A percentile compares a stretch with the other conserved stretches of the same genome.
phyloP scores from a whole-genome alignment of 2,329 filamentous ascomycete species.

The Monosporascus sp. region DNA sequence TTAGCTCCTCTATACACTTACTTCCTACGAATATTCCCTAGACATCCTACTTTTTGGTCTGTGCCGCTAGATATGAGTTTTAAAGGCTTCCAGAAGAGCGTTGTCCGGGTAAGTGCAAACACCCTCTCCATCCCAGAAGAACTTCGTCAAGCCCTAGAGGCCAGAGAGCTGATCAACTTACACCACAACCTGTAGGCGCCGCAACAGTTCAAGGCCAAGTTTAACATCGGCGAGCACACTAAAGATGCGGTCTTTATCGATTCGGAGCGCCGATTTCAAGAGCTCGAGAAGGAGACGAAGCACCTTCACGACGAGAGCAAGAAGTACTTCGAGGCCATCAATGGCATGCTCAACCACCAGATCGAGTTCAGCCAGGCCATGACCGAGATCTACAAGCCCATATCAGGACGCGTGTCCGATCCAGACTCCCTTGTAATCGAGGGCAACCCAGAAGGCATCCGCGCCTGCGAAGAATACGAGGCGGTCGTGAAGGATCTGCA shows the following conservation, averaged over 20 bases:
- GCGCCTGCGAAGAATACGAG: conserved; percentile 95
- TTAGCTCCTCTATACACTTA: neutral
- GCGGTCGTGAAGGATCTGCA: conserved; percentile 84
- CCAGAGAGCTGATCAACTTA: conserved; percentile 2
- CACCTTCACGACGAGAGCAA: conserved; percentile 89
- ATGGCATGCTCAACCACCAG: conserved; percentile 94
- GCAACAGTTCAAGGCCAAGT: conserved; percentile 83
- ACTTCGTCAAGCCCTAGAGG: neutral
- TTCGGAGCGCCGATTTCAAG: conserved; percentile 86
- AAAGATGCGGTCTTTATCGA: conserved; percentile 95
- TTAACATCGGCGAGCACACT: conserved; percentile 93
- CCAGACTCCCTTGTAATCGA: conserved; percentile 75
- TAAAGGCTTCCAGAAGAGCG: conserved; percentile 89
- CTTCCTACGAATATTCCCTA: conserved; percentile 1
- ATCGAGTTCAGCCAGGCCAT: conserved; percentile 97
- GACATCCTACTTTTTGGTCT: neutral
- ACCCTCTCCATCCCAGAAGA: no score
- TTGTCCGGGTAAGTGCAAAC: conserved; percentile 63
- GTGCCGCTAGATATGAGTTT: conserved; percentile 68
- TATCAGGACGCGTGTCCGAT: conserved; percentile 91
- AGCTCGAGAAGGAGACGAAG: conserved; percentile 94
- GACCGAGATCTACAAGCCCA: conserved; percentile 95
- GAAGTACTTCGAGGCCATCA: conserved; percentile 97
- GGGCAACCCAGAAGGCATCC: conserved; percentile 88
- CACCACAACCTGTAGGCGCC: conserved; percentile 54